Conservation (phyloP, 768 basidiomycete species). For the Amanita subjunquillea region DNA sequence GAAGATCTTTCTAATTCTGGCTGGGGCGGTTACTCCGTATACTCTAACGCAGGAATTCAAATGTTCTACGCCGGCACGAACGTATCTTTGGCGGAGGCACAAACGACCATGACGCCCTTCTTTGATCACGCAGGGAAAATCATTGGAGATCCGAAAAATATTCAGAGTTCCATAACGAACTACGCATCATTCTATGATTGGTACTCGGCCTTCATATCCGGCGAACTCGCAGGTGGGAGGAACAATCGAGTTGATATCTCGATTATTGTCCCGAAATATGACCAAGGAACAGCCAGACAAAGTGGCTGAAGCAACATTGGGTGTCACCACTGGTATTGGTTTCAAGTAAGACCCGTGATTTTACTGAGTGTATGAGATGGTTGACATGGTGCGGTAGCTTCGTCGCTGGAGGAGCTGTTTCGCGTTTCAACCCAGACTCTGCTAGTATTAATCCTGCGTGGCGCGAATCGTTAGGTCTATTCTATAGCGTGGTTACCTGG, state of each 20-base stretch:
- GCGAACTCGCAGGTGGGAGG: conserved; percentile 11
- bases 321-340: conserved; percentile 9
- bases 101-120: neutral
- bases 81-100: neutral
- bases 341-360: conserved; percentile 13
- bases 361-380: neutral
- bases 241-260: conserved; percentile 19
- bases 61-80: neutral
- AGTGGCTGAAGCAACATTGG: conserved; percentile 16
- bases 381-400: neutral
- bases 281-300: conserved; percentile 14
- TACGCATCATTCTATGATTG: conserved; percentile 18
- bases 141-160: neutral
- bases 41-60: conserved; percentile 9
- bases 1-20: conserved; percentile 28
- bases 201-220: conserved; percentile 7
- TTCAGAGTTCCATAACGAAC: conserved; percentile 1
- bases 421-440: neutral
- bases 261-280: conserved; percentile 21
- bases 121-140: neutral
- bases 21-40: conserved; percentile 30
- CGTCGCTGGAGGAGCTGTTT: conserved; percentile 12
- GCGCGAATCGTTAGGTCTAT: neutral
- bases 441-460: neutral
- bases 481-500: neutral